These are phyloP conservation scores for Saccharomycopsis javanensis DNA, from an alignment of 805 yeast species.

Conservation along the genomic window DNA sequence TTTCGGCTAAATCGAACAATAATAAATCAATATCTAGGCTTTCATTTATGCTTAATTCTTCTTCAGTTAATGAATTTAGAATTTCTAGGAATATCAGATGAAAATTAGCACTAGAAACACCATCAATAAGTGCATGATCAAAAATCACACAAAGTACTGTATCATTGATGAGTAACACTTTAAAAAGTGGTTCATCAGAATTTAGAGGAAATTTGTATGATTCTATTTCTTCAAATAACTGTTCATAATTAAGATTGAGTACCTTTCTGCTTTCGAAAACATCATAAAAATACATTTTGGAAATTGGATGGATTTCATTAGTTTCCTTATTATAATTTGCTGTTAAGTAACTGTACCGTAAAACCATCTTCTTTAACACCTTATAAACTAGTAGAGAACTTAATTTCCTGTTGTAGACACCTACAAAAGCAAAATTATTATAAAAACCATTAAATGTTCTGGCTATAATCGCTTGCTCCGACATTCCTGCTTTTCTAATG, in stretches of 20 bases:
- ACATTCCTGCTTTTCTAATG: not conserved
- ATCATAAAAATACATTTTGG: not conserved
- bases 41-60: not conserved
- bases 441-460: constrained; percentile 3
- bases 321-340: not conserved
- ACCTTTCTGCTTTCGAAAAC: not conserved
- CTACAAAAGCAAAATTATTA: not conserved
- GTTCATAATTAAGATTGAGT: not conserved
- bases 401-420: not conserved
- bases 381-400: not conserved
- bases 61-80: constrained; percentile 1
- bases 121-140: constrained; percentile 11
- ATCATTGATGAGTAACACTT: not conserved
- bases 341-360: constrained; percentile 2
- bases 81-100: not conserved
- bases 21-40: not conserved
- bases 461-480: constrained; percentile 1
- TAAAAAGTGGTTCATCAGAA: not conserved
- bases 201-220: constrained; percentile 1
- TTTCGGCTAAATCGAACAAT: not conserved
- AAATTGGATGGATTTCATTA: not conserved
- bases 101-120: constrained; percentile 3
- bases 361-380: constrained; percentile 3
- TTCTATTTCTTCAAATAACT: constrained; percentile 2
- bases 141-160: constrained; percentile 1